These are phyloP conservation scores for Fragaria vesca DNA, from an alignment of 306 rosid genomes.

Conservation along the genomic window DNA sequence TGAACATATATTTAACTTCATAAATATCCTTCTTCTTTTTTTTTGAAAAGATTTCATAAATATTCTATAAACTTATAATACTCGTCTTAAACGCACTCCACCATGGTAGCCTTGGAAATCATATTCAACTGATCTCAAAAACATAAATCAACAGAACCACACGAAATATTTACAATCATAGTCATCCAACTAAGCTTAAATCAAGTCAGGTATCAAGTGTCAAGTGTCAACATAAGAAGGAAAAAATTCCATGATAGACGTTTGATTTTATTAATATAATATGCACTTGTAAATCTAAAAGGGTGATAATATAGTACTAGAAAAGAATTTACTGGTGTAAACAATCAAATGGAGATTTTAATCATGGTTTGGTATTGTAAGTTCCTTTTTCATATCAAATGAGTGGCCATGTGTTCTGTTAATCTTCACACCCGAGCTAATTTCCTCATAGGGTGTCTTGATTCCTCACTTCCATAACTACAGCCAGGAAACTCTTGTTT, in stretches of 20 bases:
- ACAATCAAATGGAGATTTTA: not conserved
- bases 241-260: not conserved
- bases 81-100: not conserved
- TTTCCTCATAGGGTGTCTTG: not conserved
- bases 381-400: not conserved
- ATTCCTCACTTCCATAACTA: not conserved
- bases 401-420: not conserved
- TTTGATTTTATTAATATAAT: not conserved
- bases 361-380: not conserved
- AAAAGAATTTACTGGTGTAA: not conserved
- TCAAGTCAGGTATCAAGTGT: not conserved
- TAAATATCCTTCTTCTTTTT: too few relatives aligned
- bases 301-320: not conserved
- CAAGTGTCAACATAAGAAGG: constrained; percentile 5
- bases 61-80: not conserved
- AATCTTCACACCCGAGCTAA: not conserved
- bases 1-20: not conserved
- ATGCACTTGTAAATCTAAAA: not conserved
- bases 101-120: not conserved
- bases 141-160: not conserved
- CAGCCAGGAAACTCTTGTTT: not conserved
- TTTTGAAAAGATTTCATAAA: not conserved
- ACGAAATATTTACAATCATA: not conserved
- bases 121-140: not conserved
- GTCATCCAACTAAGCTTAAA: constrained; percentile 2